Evolutionary conservation across 2,329 filamentous ascomycete species (phyloP), one percentile per base, ranked within the genome.

Genomic region (Stagonosporopsis chrysanthemi): DNA sequence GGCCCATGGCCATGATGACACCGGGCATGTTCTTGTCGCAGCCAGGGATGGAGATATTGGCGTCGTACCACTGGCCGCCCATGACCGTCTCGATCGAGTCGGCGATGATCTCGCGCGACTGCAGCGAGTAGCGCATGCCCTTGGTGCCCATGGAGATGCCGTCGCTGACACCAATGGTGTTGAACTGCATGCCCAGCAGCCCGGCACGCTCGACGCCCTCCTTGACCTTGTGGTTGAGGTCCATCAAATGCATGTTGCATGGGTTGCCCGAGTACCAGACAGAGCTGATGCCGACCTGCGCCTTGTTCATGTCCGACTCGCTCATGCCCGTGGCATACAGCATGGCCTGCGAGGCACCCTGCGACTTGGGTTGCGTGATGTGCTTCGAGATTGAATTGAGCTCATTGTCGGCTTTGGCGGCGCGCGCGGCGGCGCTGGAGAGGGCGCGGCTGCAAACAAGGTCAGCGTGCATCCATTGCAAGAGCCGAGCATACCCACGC

Each of bases 71-170:
- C 80, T 99, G 95, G 15, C 92, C 95, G 66, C 92, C 90, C 93
- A 98, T 99, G 70, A 99, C 95, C 5, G 95, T 98, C 84, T 99
- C 95, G 72, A 99, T 96, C 61, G 91, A 96, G 80, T 99, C 95
- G 71, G 95, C 95, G 70, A 99, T 99, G 71, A 99, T 86, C 78
- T 99, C 95, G 76, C 95, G 86, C 67, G 91, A 96, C 82, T 98
- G 95, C 49, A 97, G 83, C 52, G 90, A 95, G 81, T 92, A 98
- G 62, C 94, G 86, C 95, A 99, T 99, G 69, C 96, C 95, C 33
- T 89, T 91, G 44, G 95, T 99, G 48, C 95, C 95, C 95, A 99
- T 99, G 69, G 92, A 97, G 70, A 99, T 99, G 57, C 88, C 95
- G 77, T 99, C 95, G 63, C 92, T 97, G 66, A 99, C 96, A 72